Percentiles rank a stretch among this genome's conserved stretches.
Evolutionary conservation across 2,329 filamentous ascomycete species (phyloP).

Genomic region (Clarireedia hainanense): DNA sequence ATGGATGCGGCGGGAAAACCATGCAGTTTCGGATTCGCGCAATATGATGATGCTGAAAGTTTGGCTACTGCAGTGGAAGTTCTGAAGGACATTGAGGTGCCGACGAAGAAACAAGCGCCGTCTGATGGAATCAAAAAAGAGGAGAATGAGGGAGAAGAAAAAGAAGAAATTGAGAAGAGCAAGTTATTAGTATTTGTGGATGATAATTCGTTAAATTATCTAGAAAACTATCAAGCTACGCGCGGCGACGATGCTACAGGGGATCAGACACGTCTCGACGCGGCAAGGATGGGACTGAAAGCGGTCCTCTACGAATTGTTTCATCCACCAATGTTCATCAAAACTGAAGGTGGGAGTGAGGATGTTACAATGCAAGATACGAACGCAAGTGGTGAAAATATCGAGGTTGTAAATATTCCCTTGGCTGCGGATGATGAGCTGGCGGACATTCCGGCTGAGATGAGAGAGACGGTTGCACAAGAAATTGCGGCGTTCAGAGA

Average conservation of each 20-base stretch:
- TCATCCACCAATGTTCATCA: constrained; percentile 49
- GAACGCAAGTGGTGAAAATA: constrained; percentile 50
- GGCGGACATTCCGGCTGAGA: constrained; percentile 89
- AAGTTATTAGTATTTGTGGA: constrained; percentile 71
- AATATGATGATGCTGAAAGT: constrained; percentile 88
- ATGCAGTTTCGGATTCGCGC: constrained; percentile 87
- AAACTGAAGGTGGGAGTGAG: constrained; percentile 51
- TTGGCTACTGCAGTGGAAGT: constrained; percentile 79
- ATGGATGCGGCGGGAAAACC: constrained; percentile 70
- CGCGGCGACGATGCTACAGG: constrained; percentile 54
- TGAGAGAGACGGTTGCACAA: constrained; percentile 87
- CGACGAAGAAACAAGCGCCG: constrained; percentile 63
- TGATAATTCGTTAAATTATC: constrained; percentile 71
- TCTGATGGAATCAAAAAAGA: constrained; percentile 35
- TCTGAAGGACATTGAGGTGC: constrained; percentile 73
- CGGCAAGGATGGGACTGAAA: constrained; percentile 60
- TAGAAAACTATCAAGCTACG: constrained; percentile 70
- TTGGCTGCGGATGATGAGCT: constrained; percentile 86
- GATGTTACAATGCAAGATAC: constrained; percentile 63
- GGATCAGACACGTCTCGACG: constrained; percentile 60
- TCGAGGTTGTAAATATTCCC: constrained; percentile 85
- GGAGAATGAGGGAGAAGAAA: constrained; percentile 34
- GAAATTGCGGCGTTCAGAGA: constrained; percentile 95
- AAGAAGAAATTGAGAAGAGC: constrained; percentile 50
- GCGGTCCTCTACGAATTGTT: constrained; percentile 64